Conservation (phyloP, 2,329 filamentous ascomycete genomes). For the Clarireedia hainanense region DNA sequence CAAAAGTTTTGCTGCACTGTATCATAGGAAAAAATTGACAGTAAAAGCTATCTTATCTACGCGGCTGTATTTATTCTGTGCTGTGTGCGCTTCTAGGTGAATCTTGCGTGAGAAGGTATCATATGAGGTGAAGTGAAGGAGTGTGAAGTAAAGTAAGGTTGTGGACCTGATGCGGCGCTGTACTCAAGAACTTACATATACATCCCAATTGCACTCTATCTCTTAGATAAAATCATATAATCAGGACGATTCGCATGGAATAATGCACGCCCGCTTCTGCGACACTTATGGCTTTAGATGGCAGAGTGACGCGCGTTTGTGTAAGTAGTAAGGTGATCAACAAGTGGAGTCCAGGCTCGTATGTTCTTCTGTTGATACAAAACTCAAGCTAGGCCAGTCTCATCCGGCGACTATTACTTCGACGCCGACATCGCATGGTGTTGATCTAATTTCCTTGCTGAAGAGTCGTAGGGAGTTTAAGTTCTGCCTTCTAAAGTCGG, state of each 20-base stretch:
- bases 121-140: no score
- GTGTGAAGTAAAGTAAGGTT: no score
- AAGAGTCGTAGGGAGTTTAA: conserved; percentile 52
- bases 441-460: conserved; percentile 53
- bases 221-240: conserved; percentile 22
- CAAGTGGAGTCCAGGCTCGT: conserved; percentile 41
- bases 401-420: conserved; percentile 54
- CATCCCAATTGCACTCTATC: conserved; percentile 21
- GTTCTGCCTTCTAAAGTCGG: conserved; percentile 41
- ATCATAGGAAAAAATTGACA: conserved; percentile 20
- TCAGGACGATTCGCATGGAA: conserved; percentile 27
- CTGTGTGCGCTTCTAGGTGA: not conserved
- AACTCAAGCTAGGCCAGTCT: conserved; percentile 45
- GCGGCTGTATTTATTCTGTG: not conserved
- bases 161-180: conserved; percentile 25
- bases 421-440: conserved; percentile 43
- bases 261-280: conserved; percentile 24
- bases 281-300: conserved; percentile 26
- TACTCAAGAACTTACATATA: conserved; percentile 26
- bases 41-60: conserved; percentile 4
- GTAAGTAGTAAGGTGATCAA: conserved; percentile 30
- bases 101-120: not conserved
- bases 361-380: conserved; percentile 52
- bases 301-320: conserved; percentile 32
- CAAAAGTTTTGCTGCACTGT: conserved; percentile 20